Evolutionary conservation across 2,329 filamentous ascomycete species (phyloP), one percentile per base, ranked within the genome.

Genomic region (Juglanconis sp.): DNA sequence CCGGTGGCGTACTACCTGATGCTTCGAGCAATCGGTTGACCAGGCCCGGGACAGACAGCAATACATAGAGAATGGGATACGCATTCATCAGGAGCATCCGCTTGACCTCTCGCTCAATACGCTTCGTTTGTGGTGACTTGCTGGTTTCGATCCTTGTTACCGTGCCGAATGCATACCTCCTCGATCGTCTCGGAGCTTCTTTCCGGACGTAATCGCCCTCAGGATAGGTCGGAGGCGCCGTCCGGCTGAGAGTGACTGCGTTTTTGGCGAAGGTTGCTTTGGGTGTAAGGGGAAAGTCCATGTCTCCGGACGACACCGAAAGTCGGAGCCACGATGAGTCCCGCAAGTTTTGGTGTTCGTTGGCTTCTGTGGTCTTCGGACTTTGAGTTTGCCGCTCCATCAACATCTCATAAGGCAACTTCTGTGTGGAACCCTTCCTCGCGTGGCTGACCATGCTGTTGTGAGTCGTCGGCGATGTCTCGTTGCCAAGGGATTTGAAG

Each of bases 11-110:
- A 1, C 62, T 54, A 6, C 65, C 71, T 0, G 68, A 65, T 24
- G 64, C 68, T 62, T 73, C 72, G 34, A 66, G 66, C 42, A 71
- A 52, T 31, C 71, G 70, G 64, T 75, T 76, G 42, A 66, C 61
- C 56, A 76, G 70, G 2, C 74, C 74, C 0, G 74, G 74, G 3
- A 76, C 68, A 72, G 71, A 76, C 11, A 75, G 69, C 7, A 75
- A 34, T 31, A 76, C 69, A 63, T 74, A 75, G 17, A 68, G 66
- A 31, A 73, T 69, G 0, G 74, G 74, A 46, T 76, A 76, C 1
- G 71, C 73, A 52, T 75, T 74, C 48, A 76, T 64, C 3, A 75
- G 60, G 10, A 76, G 65, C 62, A 75, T 71, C 46, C 69, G 69
- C 47, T 68, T 68, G 15, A 73, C 62, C 55, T 69, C 66, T 47